Conservation (phyloP, 2,329 filamentous ascomycete genomes). For the Fusarium chuoi region DNA sequence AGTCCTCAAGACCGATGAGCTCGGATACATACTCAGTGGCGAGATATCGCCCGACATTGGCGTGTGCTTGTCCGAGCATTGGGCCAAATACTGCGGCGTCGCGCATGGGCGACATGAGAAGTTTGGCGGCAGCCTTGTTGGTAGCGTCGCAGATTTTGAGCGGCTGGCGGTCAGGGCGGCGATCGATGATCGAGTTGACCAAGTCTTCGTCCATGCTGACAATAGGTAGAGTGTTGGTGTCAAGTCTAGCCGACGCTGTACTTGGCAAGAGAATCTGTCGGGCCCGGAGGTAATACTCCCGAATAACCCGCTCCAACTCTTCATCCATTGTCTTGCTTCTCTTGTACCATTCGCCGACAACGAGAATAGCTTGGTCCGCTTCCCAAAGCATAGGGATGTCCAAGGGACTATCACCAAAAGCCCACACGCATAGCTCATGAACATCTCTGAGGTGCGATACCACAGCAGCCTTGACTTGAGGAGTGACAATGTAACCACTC, state of each 20-base stretch:
- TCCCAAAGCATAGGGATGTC: constrained; percentile 66
- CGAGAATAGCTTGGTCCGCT: constrained; percentile 65
- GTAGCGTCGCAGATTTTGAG: constrained; percentile 56
- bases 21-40: constrained; percentile 59
- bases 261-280: constrained; percentile 60
- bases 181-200: constrained; percentile 31
- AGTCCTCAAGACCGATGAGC: constrained; percentile 61
- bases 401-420: constrained; percentile 69
- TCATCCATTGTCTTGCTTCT: constrained; percentile 65
- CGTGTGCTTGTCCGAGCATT: constrained; percentile 60
- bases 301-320: constrained; percentile 55
- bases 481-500: constrained; percentile 62
- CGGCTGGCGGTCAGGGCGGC: neutral
- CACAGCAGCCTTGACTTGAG: constrained; percentile 59
- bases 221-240: constrained; percentile 54
- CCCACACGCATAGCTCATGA: constrained; percentile 59
- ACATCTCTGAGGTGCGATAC: constrained; percentile 53
- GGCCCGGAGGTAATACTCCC: constrained; percentile 50
- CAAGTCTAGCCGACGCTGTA: constrained; percentile 53
- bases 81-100: constrained; percentile 59
- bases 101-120: constrained; percentile 65
- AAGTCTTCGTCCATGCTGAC: constrained; percentile 46
- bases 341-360: constrained; percentile 59
- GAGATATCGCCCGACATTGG: constrained; percentile 62
- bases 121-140: constrained; percentile 54